phyloP scores from a whole-genome alignment of 768 basidiomycete genomes.

The Leccinum ochraceum region DNA sequence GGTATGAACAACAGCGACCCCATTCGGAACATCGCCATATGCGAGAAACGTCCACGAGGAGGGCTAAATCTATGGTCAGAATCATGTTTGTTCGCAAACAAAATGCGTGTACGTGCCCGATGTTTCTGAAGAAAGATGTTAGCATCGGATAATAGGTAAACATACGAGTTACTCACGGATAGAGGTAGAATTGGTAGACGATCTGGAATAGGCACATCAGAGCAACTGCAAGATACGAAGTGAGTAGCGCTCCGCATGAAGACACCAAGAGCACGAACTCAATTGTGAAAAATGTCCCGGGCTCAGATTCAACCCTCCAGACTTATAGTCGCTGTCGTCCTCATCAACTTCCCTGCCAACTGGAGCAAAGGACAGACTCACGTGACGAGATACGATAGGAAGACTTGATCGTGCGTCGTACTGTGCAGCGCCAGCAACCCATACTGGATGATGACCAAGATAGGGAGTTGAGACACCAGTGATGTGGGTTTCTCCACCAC shows the following conservation, averaged over 20 bases:
- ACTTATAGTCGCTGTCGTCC: slow-evolving; percentile 62
- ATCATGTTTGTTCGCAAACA: neutral
- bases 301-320: slow-evolving; percentile 89
- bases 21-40: slow-evolving; percentile 87
- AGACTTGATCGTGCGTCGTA: slow-evolving; percentile 88
- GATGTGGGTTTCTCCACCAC: slow-evolving; percentile 59
- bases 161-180: slow-evolving; percentile 60
- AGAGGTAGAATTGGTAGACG: slow-evolving; percentile 87
- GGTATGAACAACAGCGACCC: slow-evolving; percentile 88
- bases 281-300: slow-evolving; percentile 92
- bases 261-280: slow-evolving; percentile 47
- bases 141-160: neutral
- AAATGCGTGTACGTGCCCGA: slow-evolving; percentile 47
- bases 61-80: slow-evolving; percentile 47
- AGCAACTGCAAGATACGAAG: slow-evolving; percentile 55
- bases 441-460: slow-evolving; percentile 88
- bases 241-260: slow-evolving; percentile 6
- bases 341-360: neutral
- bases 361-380: slow-evolving; percentile 12
- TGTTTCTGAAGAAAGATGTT: slow-evolving; percentile 46
- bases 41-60: slow-evolving; percentile 80
- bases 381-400: slow-evolving; percentile 84
- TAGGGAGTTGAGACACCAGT: slow-evolving; percentile 71
- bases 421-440: slow-evolving; percentile 86
- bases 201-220: slow-evolving; percentile 95